Evolutionary conservation across 1,139 yeast genomes (phyloP).

Genomic region (Meyerozyma sp.): DNA sequence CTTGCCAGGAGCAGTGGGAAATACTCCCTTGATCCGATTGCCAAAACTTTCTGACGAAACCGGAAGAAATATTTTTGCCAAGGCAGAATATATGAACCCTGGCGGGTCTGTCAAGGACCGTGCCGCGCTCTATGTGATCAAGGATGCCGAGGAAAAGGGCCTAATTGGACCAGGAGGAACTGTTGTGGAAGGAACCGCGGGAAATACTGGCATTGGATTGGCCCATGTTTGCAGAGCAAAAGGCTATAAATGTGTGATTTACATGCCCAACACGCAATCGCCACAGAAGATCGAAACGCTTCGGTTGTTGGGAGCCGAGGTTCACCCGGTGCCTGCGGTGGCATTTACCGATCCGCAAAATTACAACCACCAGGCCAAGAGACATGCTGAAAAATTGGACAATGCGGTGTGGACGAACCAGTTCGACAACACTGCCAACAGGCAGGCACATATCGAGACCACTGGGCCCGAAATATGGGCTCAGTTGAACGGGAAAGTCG

Average conservation of each 20-base stretch:
- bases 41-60: conserved; percentile 55
- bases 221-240: conserved; percentile 83
- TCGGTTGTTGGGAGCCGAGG: conserved; percentile 75
- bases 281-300: conserved; percentile 71
- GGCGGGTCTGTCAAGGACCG: conserved; percentile 93
- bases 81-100: conserved; percentile 91
- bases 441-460: conserved; percentile 85
- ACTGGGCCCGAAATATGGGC: conserved; percentile 93
- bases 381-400: conserved; percentile 68
- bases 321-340: conserved; percentile 85
- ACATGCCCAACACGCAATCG: conserved; percentile 87
- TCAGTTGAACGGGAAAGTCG: conserved; percentile 76
- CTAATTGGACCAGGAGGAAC: conserved; percentile 62
- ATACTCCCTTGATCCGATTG: conserved; percentile 73
- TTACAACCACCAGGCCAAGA: conserved; percentile 78
- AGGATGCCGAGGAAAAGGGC: conserved; percentile 76
- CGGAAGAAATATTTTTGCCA: conserved; percentile 77
- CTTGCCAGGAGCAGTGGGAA: conserved; percentile 75
- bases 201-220: conserved; percentile 83
- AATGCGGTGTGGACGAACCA: conserved; percentile 93
- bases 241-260: conserved; percentile 79
- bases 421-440: conserved; percentile 79
- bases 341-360: conserved; percentile 76
- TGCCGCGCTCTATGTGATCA: conserved; percentile 73
- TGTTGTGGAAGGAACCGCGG: conserved; percentile 46